A percentile compares a stretch with the other conserved stretches of the same genome.
Conservation (phyloP, 441 rosid species). For the Adansonia rubrostipa region DNA sequence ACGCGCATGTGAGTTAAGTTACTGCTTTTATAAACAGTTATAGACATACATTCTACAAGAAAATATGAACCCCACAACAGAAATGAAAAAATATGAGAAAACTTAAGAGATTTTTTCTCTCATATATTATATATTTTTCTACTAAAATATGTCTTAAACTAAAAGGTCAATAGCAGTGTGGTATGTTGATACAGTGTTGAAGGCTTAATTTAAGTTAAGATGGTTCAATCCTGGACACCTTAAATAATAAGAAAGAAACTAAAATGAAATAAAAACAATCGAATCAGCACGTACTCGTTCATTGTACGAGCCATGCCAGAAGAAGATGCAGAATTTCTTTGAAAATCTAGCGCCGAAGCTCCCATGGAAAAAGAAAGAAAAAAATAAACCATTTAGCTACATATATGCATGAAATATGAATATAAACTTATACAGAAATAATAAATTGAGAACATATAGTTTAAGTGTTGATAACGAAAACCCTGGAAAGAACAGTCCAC, state of each 20-base stretch:
- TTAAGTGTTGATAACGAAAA: constrained; percentile 31
- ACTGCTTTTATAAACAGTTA: constrained; percentile 12
- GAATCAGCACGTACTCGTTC: constrained; percentile 73
- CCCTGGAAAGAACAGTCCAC: constrained; percentile 36
- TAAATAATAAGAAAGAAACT: too few relatives aligned
- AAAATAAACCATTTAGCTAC: background rate
- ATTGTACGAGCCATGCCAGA: constrained; percentile 89
- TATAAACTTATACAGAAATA: background rate
- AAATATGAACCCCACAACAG: constrained; percentile 13
- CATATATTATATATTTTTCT: background rate
- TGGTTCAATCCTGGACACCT: background rate
- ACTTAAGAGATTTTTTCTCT: background rate
- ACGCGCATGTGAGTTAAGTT: constrained; percentile 42
- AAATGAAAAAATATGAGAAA: background rate
- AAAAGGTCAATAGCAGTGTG: background rate
- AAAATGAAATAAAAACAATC: background rate
- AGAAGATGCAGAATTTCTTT: constrained; percentile 78
- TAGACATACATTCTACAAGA: constrained; percentile 36
- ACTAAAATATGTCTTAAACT: too few relatives aligned
- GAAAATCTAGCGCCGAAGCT: constrained; percentile 84
- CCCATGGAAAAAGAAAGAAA: constrained; percentile 7
- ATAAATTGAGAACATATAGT: background rate
- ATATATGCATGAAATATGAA: background rate
- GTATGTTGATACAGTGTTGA: too few relatives aligned
- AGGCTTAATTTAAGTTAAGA: too few relatives aligned